These are phyloP conservation scores for Avena atlantica DNA, from an alignment of 176 grass and related monocot genomes.

Conservation along the genomic window DNA sequence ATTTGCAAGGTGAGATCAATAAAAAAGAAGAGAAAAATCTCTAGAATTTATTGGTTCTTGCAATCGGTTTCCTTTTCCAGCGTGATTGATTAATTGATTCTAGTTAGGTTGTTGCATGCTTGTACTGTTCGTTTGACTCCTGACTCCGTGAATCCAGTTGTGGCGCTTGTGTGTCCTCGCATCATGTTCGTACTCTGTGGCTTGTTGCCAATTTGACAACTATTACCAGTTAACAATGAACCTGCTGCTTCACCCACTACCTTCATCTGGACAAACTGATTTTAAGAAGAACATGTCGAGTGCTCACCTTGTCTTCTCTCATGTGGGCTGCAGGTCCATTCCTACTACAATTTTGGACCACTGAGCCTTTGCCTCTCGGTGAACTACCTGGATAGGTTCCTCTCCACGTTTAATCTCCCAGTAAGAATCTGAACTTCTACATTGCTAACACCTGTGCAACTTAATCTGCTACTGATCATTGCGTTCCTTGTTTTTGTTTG, in stretches of 20 bases:
- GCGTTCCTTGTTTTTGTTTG: not conserved
- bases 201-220: constrained; percentile 38
- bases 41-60: constrained; percentile 4
- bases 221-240: constrained; percentile 40
- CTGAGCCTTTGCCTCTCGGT: constrained; percentile 72
- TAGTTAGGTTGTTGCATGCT: constrained; percentile 43
- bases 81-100: constrained; percentile 24
- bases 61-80: constrained; percentile 14
- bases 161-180: constrained; percentile 30
- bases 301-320: constrained; percentile 55
- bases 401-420: constrained; percentile 65
- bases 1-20: constrained; percentile 71
- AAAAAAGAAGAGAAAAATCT: not conserved
- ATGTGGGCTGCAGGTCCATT: constrained; percentile 71
- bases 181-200: constrained; percentile 17
- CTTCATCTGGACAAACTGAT: constrained; percentile 41
- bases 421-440: constrained; percentile 59
- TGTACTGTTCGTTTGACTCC: constrained; percentile 49
- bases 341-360: constrained; percentile 86
- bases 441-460: constrained; percentile 30
- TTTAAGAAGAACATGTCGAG: constrained; percentile 42
- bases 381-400: constrained; percentile 94
- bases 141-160: not conserved
- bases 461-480: constrained; percentile 34
- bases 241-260: not conserved